Base-by-base conservation (phyloP, 805 yeast genomes). In the Nakazawaea wickerhamii region DNA sequence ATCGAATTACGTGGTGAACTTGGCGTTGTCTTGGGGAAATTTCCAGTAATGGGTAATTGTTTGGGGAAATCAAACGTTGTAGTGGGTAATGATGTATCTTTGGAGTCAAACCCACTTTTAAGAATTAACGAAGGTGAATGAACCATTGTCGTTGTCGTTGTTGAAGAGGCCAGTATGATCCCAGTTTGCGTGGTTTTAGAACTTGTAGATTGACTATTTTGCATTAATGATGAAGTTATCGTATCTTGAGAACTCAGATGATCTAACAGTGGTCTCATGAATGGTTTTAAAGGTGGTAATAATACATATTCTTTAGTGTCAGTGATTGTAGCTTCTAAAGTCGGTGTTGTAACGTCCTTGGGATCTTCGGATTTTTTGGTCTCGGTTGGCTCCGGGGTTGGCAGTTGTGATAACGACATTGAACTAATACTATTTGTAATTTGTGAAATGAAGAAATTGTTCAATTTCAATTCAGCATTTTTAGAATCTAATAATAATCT, bases 401-500 rank as follows among this genome's bases (percentile, higher is more conserved):
- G 23, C 8, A 11, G 19, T 40, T 23, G 38, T 9, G 36, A 32
- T 15, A 62, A 43, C 36, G 60, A 60, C 65, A 64, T 60, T 10
- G 54, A 55, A 3, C 66, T 60, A 5, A 64, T 63, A 45, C 65
- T 62, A 28, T 63, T 64, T 2, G 67, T 55, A 60, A 64, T 63
- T 41, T 57, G 58, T 40, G 55, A 55, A 14, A 64, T 64, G 41
- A 64, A 46, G 43, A 60, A 73, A 42, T 64, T 67, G 44, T 69
- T 68, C 41, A 73, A 61, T 32, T 61, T 61, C 50, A 66, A 57
- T 40, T 64, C 61, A 1, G 80, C 73, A 19, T 64, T 62, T 47
- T 71, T 77, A 2, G 70, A 61, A 48, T 75, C 81, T 40, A 77
- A 60, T 22, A 77, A 57, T 50, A 77, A 54, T 25, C 82, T 71